phyloP scores from a whole-genome alignment of 2,329 filamentous ascomycete genomes.

The Leptographium radiaticola region DNA sequence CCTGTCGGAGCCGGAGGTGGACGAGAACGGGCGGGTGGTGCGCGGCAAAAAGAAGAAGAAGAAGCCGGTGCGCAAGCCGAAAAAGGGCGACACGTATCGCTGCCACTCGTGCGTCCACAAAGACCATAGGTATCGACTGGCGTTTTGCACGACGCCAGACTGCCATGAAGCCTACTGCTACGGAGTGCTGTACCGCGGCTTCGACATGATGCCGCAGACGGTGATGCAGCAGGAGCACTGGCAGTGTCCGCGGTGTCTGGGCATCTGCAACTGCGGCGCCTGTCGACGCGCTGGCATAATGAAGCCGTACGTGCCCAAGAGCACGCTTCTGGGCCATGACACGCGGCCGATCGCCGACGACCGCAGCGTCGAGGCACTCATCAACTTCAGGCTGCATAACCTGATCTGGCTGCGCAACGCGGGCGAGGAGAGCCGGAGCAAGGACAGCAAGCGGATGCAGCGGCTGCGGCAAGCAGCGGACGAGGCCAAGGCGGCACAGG shows the following conservation, averaged over 20 bases:
- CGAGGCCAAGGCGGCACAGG: conserved; percentile 39
- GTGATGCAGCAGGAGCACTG: conserved; percentile 72
- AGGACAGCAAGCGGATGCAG: conserved; percentile 44
- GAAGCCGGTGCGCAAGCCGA: conserved; percentile 42
- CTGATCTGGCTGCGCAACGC: conserved; percentile 61
- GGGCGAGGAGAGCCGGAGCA: conserved; percentile 44
- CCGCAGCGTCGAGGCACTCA: conserved; percentile 76
- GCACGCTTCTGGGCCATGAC: conserved; percentile 79
- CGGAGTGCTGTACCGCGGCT: conserved; percentile 80
- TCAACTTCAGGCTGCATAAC: conserved; percentile 86
- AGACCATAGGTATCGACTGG: conserved; percentile 75
- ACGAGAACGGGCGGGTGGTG: conserved; percentile 44
- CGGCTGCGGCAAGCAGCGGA: conserved; percentile 42
- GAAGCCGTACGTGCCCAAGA: conserved; percentile 72
- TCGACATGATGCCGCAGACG: conserved; percentile 75
- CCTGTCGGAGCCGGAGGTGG: conserved; percentile 38
- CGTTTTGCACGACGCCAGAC: conserved; percentile 55
- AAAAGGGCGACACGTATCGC: conserved; percentile 39
- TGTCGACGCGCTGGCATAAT: conserved; percentile 59
- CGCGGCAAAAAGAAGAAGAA: conserved; percentile 36
- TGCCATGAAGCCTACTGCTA: conserved; percentile 80
- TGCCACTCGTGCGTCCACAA: conserved; percentile 79
- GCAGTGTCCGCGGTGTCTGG: conserved; percentile 77
- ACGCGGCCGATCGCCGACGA: conserved; percentile 83
- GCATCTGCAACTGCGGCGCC: conserved; percentile 74